These are phyloP conservation scores for Glycine soja DNA, from an alignment of 306 rosid species.

Conservation along the genomic window DNA sequence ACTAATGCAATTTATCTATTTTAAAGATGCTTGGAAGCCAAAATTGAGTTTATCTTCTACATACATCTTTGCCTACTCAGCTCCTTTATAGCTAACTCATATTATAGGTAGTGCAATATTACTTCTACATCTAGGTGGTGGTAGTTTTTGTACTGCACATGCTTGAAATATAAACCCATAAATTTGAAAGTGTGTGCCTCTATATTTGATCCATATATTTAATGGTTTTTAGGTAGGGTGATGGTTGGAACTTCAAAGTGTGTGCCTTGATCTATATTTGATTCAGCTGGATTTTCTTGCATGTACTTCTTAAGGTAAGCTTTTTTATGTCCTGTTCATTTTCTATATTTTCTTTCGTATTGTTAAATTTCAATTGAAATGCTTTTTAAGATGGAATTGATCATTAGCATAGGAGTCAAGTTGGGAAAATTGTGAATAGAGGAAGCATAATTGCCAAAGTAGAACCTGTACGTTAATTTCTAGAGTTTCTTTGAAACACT, in stretches of 20 bases:
- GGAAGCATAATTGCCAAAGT: background rate
- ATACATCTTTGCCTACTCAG: no score
- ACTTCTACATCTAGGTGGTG: no score
- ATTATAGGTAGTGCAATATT: no score
- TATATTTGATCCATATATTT: slow-evolving; percentile 1
- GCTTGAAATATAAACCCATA: no score
- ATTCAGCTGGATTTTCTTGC: slow-evolving; percentile 13
- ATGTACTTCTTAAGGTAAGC: background rate
- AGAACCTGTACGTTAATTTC: slow-evolving; percentile 19
- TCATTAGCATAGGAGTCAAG: slow-evolving; percentile 3
- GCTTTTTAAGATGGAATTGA: background rate
- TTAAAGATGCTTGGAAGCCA: no score
- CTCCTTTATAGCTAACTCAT: no score
- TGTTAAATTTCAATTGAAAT: background rate
- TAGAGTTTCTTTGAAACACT: background rate
- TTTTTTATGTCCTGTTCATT: background rate
- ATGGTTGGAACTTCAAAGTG: background rate
- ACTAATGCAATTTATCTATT: no score
- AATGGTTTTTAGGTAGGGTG: slow-evolving; percentile 8
- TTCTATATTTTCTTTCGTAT: background rate
- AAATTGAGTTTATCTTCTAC: no score
- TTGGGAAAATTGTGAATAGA: background rate
- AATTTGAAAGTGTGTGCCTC: no score
- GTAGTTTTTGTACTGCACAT: no score
- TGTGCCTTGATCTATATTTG: background rate